These are phyloP conservation scores for Sporothrix protearum DNA, from an alignment of 2,329 filamentous ascomycete genomes.

Conservation along the genomic window DNA sequence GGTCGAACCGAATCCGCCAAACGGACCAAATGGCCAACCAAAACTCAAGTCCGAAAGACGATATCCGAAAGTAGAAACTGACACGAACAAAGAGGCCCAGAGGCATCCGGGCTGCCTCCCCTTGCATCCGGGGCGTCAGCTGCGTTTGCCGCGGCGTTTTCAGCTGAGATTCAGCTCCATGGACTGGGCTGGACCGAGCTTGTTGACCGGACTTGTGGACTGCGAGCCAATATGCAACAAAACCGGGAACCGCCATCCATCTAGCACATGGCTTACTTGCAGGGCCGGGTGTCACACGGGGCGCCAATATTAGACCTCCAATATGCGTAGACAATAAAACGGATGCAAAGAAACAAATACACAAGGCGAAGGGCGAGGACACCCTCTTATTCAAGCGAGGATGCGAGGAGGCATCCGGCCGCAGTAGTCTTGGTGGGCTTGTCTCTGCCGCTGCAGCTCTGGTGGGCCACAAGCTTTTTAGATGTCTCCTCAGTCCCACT, in stretches of 20 bases:
- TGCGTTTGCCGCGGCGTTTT: not conserved
- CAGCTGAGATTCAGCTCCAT: constrained; percentile 4
- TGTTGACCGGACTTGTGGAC: not conserved
- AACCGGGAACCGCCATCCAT: not conserved
- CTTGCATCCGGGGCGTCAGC: not conserved
- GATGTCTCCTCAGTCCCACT: not conserved
- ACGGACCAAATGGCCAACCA: not conserved
- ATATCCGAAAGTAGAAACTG: not conserved
- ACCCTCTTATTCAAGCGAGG: not conserved
- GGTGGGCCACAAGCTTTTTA: not conserved
- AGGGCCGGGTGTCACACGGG: constrained; percentile 10
- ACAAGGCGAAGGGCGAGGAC: not conserved
- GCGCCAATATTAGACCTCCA: not conserved
- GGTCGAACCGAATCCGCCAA: not conserved
- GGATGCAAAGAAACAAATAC: not conserved
- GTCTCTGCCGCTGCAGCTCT: not conserved
- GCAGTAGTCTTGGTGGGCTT: not conserved
- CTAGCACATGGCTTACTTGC: constrained; percentile 5
- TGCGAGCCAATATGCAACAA: not conserved
- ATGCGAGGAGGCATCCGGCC: constrained; percentile 2
- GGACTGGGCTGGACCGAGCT: not conserved
- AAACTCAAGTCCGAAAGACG: not conserved
- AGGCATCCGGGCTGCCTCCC: not conserved
- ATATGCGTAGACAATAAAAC: not conserved
- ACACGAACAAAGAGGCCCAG: not conserved